These are phyloP conservation scores for Lathyrus aphaca DNA, from an alignment of 306 rosid genomes.

Conservation along the genomic window DNA sequence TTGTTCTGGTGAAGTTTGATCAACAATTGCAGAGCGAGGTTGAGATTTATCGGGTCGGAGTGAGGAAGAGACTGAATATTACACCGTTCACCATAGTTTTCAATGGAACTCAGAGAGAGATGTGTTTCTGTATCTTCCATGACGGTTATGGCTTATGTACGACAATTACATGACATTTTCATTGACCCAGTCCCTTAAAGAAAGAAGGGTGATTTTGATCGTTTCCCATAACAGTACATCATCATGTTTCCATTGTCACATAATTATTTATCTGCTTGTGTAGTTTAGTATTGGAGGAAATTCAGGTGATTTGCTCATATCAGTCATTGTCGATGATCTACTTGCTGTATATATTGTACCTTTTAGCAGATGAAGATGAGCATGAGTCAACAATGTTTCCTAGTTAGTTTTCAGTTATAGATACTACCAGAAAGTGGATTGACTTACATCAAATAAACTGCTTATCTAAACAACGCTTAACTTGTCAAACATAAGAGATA, in stretches of 20 bases:
- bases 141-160: slow-evolving; percentile 1
- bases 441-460: no score
- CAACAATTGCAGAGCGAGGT: slow-evolving; percentile 74
- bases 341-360: slow-evolving; percentile 40
- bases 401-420: slow-evolving; percentile 1
- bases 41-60: slow-evolving; percentile 76
- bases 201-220: slow-evolving; percentile 31
- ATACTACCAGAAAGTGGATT: neutral
- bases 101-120: neutral
- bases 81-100: slow-evolving; percentile 52
- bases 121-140: slow-evolving; percentile 24
- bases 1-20: slow-evolving; percentile 93
- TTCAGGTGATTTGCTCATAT: slow-evolving; percentile 4
- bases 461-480: no score
- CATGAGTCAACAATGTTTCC: neutral
- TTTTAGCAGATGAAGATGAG: neutral
- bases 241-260: slow-evolving; percentile 6
- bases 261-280: neutral
- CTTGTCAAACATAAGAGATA: no score
- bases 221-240: slow-evolving; percentile 4
- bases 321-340: neutral
- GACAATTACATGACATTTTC: neutral
- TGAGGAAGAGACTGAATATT: no score
- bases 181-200: slow-evolving; percentile 4
- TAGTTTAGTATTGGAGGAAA: slow-evolving; percentile 21